Base-by-base conservation (phyloP, 192 early-diverging fungal species). In the Backusella sp. region DNA sequence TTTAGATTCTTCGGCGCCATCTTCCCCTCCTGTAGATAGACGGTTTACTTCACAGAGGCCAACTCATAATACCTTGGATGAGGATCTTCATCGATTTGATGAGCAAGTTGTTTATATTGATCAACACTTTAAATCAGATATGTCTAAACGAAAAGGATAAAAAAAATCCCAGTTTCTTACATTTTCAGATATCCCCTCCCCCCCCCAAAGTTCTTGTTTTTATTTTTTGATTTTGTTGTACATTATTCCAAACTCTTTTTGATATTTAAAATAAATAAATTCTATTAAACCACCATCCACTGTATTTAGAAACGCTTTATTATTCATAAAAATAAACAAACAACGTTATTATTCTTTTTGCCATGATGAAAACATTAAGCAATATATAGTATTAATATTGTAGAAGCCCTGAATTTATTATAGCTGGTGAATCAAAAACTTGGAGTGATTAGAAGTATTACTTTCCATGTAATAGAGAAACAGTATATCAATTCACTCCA, bases 21-120 rank as follows among this genome's bases (percentile, higher is more conserved):
- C 41, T 49, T 71, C 70, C 8, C 70, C 65, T 15, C 36, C 62
- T 17, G 30, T 52, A 32, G 72, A 73, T 59, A 56, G 6, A 32
- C 26, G 46, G 14, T n/a, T 9, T 53, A 49, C 14, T 34, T 46
- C 37, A 21, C 30, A 15, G 19, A 9, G 12, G 15, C 49, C 14
- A 35, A 28, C n/a, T 8, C 41, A 17, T 26, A 21, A 53, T 32
- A 30, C 12, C 70, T 56, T 19, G 28, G n/a, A 70, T 14, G 35
- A 70, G 2, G 49, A 59, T 17, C 19, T 17, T 26, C 15, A 37
- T n/a, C 39, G 26, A 30, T 32, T 28, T 28, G 28, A 65, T 14
- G 53, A 39, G 52, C 39, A 41, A 23, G 17, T 65, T 46, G 34
- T n/a, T 67, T 28, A 17, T 46, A 21, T 42, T 44, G 39, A 14